A percentile compares a stretch with the other conserved stretches of the same genome.
phyloP scores from a whole-genome alignment of 2,329 filamentous ascomycete genomes.

The Furcasterigmium furcatum region DNA sequence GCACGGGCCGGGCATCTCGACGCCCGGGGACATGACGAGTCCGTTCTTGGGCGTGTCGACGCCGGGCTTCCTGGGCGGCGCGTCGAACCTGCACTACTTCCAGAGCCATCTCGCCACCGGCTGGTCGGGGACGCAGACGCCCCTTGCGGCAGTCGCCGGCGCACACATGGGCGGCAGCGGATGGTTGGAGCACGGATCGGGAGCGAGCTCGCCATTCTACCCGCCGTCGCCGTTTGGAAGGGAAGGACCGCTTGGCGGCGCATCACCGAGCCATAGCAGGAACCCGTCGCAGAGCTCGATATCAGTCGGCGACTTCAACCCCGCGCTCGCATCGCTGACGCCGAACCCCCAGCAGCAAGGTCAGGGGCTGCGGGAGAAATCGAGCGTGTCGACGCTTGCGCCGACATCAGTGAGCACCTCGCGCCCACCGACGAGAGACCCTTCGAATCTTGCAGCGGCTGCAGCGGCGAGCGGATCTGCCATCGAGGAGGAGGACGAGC shows the following conservation, averaged over 20 bases:
- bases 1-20: not conserved
- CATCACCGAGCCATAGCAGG: slow-evolving; percentile 32
- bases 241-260: not conserved
- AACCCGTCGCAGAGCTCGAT: slow-evolving; percentile 44
- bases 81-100: slow-evolving; percentile 78
- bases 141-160: slow-evolving; percentile 74
- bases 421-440: slow-evolving; percentile 56
- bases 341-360: slow-evolving; percentile 1
- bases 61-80: slow-evolving; percentile 65
- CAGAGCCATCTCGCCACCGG: slow-evolving; percentile 71
- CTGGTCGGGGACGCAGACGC: slow-evolving; percentile 73
- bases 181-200: slow-evolving; percentile 18
- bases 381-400: slow-evolving; percentile 60
- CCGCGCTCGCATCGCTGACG: slow-evolving; percentile 1
- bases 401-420: slow-evolving; percentile 51
- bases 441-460: slow-evolving; percentile 19
- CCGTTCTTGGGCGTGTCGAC: slow-evolving; percentile 59
- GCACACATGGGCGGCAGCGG: slow-evolving; percentile 40
- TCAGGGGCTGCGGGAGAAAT: slow-evolving; percentile 48
- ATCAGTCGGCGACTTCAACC: slow-evolving; percentile 37
- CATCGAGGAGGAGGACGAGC: slow-evolving; percentile 32
- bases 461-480: slow-evolving; percentile 27
- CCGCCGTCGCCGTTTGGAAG: not conserved
- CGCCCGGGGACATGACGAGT: slow-evolving; percentile 40
- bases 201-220: not conserved